Evolutionary conservation across 192 early-diverging fungal species (phyloP).

Genomic region (Coemansia sp.): DNA sequence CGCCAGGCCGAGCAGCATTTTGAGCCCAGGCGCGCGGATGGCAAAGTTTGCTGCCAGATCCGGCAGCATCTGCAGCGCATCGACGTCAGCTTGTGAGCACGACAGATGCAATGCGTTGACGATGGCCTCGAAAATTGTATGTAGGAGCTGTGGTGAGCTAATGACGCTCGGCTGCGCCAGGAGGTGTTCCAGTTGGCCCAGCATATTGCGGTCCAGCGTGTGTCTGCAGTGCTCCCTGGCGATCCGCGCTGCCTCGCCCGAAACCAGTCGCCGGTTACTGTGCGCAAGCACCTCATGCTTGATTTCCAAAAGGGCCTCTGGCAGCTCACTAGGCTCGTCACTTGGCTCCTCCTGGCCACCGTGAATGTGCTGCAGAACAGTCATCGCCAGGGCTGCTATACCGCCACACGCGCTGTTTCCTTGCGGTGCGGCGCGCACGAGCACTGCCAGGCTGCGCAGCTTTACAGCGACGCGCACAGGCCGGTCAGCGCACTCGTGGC

Average conservation of each 20-base stretch:
- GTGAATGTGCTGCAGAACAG: background rate
- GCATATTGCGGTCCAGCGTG: slow-evolving; percentile 6
- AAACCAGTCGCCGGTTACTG: slow-evolving; percentile 8
- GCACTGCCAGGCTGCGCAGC: slow-evolving; percentile 8
- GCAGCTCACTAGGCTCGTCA: too few relatives aligned
- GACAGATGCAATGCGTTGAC: too few relatives aligned
- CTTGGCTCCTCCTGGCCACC: too few relatives aligned
- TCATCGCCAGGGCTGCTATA: background rate
- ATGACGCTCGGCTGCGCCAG: slow-evolving; percentile 3
- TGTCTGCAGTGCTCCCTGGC: slow-evolving; percentile 30
- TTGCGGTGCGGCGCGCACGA: slow-evolving; percentile 1
- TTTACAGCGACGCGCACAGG: background rate
- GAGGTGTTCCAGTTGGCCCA: slow-evolving; percentile 12
- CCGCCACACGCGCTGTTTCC: background rate
- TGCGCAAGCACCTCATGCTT: too few relatives aligned
- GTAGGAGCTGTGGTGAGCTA: too few relatives aligned
- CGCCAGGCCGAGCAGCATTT: slow-evolving; percentile 27
- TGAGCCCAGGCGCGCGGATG: slow-evolving; percentile 34
- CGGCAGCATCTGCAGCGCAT: slow-evolving; percentile 16
- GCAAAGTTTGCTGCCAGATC: slow-evolving; percentile 27
- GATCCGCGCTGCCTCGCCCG: slow-evolving; percentile 32
- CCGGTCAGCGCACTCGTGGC: background rate
- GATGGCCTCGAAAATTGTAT: too few relatives aligned
- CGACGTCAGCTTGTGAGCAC: background rate
- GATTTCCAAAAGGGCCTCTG: background rate